Conservation (phyloP, 2,329 filamentous ascomycete species). For the Trichoderma harzianum region DNA sequence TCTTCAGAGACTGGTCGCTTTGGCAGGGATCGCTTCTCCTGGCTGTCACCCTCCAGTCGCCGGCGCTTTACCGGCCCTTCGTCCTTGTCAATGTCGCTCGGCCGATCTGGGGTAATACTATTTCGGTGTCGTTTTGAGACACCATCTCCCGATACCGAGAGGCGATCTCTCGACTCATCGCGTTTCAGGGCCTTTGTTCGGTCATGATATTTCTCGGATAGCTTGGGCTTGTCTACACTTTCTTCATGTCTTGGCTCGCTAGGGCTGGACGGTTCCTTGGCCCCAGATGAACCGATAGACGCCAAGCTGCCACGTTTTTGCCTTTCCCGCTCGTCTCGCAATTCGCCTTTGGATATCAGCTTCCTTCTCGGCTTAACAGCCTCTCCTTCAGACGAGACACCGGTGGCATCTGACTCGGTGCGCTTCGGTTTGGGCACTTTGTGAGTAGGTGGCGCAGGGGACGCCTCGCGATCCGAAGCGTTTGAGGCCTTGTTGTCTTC, state of each 20-base stretch:
- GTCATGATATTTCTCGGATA: slow-evolving; percentile 56
- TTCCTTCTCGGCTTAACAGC: slow-evolving; percentile 58
- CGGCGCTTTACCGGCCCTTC: slow-evolving; percentile 55
- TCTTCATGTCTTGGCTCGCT: slow-evolving; percentile 51
- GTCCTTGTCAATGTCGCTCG: slow-evolving; percentile 53
- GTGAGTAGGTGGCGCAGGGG: slow-evolving; percentile 52
- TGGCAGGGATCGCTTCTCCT: slow-evolving; percentile 42
- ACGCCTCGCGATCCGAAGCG: slow-evolving; percentile 52
- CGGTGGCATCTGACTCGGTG: slow-evolving; percentile 51
- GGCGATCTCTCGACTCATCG: slow-evolving; percentile 57
- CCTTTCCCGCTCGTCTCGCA: slow-evolving; percentile 57
- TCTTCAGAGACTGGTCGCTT: slow-evolving; percentile 46
- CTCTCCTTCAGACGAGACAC: slow-evolving; percentile 55
- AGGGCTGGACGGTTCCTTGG: slow-evolving; percentile 53
- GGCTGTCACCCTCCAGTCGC: slow-evolving; percentile 52
- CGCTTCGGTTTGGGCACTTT: slow-evolving; percentile 52
- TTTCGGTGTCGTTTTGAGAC: slow-evolving; percentile 56
- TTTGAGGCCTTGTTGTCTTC: slow-evolving; percentile 48
- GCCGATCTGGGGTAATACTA: slow-evolving; percentile 56
- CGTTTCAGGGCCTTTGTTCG: slow-evolving; percentile 59
- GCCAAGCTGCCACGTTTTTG: slow-evolving; percentile 57
- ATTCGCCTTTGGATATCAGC: slow-evolving; percentile 60
- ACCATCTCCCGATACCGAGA: slow-evolving; percentile 48
- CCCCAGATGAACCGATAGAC: slow-evolving; percentile 52
- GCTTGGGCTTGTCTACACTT: slow-evolving; percentile 43